These are phyloP conservation scores for Paraphaeosphaeria minitans DNA, from an alignment of 2,329 filamentous ascomycete genomes.

Conservation along the genomic window DNA sequence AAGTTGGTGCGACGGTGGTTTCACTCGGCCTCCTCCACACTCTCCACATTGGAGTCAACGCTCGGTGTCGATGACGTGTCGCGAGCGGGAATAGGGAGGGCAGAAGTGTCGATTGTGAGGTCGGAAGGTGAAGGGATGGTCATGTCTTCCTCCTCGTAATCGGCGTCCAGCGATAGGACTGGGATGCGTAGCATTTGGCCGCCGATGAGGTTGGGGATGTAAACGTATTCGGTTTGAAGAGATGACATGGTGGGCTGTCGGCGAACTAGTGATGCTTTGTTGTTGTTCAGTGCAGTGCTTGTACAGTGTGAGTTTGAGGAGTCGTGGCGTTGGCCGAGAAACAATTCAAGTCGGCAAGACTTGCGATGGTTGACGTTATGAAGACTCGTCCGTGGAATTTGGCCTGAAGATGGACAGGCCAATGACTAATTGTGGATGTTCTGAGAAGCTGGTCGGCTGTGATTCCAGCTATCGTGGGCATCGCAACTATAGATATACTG, in stretches of 20 bases:
- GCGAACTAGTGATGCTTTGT: not conserved
- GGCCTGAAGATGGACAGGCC: not conserved
- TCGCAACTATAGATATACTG: not conserved
- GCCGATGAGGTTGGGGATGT: slow-evolving; percentile 47
- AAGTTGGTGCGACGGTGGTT: slow-evolving; percentile 8
- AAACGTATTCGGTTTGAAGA: slow-evolving; percentile 38
- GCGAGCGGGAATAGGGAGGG: slow-evolving; percentile 18
- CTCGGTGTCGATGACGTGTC: slow-evolving; percentile 35
- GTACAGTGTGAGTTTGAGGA: not conserved
- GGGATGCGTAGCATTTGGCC: slow-evolving; percentile 45
- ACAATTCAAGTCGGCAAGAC: not conserved
- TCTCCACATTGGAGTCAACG: slow-evolving; percentile 21
- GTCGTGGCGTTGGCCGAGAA: not conserved
- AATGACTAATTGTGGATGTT: not conserved
- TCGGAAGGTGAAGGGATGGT: slow-evolving; percentile 19
- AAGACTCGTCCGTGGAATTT: not conserved
- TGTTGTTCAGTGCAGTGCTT: not conserved
- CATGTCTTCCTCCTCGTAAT: slow-evolving; percentile 23
- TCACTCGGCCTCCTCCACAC: slow-evolving; percentile 28
- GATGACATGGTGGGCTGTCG: slow-evolving; percentile 26
- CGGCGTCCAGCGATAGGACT: slow-evolving; percentile 25
- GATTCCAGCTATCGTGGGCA: not conserved
- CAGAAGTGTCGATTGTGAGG: slow-evolving; percentile 22
- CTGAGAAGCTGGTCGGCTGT: not conserved
- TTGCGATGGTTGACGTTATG: not conserved